Conservation (phyloP, 179 eudicot species). For the Beta corolliflora region DNA sequence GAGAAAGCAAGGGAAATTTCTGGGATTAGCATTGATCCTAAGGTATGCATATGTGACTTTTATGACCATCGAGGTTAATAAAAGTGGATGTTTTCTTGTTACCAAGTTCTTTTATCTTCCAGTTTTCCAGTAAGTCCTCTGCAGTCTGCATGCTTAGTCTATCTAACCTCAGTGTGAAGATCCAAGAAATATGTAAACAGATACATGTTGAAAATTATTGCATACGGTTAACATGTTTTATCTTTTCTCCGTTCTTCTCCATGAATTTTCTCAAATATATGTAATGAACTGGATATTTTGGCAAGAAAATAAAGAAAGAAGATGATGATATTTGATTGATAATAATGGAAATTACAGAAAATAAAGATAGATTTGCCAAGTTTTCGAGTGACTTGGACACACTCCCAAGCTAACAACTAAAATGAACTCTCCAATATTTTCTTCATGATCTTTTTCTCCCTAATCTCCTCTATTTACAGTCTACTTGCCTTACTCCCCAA, state of each 20-base stretch:
- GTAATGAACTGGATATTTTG: background rate
- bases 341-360: too few relatives aligned
- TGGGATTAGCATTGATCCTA: constrained; percentile 62
- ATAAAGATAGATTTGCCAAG: too few relatives aligned
- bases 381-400: too few relatives aligned
- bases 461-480: too few relatives aligned
- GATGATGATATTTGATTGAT: too few relatives aligned
- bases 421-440: too few relatives aligned
- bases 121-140: background rate
- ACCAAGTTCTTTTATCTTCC: background rate
- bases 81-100: background rate
- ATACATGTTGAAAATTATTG: background rate
- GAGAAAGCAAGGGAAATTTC: constrained; percentile 81
- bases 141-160: background rate
- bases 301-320: too few relatives aligned
- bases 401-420: too few relatives aligned
- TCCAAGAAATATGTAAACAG: background rate
- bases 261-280: background rate
- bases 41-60: constrained; percentile 47
- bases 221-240: background rate
- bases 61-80: background rate
- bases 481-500: too few relatives aligned
- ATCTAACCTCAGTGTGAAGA: background rate
- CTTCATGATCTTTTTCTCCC: too few relatives aligned
- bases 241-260: background rate